Evolutionary conservation across 139 green algal species (phyloP), one percentile per base, ranked within the genome.

Genomic region (Yamagishiella unicocca): DNA sequence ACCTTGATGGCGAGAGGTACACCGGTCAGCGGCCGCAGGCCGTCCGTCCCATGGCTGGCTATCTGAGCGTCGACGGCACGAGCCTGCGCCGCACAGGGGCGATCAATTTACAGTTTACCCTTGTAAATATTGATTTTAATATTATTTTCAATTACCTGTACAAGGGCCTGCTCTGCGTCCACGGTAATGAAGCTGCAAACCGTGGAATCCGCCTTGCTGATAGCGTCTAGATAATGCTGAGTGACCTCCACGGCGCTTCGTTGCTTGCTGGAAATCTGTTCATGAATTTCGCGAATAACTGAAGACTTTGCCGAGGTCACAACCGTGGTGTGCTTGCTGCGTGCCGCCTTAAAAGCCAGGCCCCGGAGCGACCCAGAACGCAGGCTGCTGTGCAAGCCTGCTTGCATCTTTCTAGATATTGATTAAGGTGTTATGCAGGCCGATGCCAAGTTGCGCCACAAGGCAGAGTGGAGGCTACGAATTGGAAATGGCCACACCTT

Each of bases 1-100:
- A 95, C 95, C 95, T 99, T 99, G 66, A 99, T 90, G 5, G 92
- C 96, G 43, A 99, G 90, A 0, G 96, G 95, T 1, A 98, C 93
- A 33, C 96, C 97, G 9, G 95, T 93, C 24, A 99, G 89, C 0
- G 91, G 77, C 1, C 92, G 90, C 14, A 95, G 54, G 14, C 38
- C 38, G 1, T 83, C 75, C 4, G 37, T 73, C 1, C 88, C 89
- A 4, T 87, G 89, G 21, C 22, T 64, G 22, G 87, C 91, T 85
- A 96, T 91, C 10, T 85, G 54, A 14, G 89, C 90, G 87, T 97
- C 94, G 6, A 97, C 29, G 17, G 83, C 83, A 25, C 79, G 72
- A 46, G 91, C 93, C 92, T 94, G 88, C 54, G 29, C 55, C 85
- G 75, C 10, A 53, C n/a, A 38, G 9, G 42, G 25, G 33, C 6